These are phyloP conservation scores for Striga asiatica DNA, from an alignment of 257 asterid genomes.

Conservation along the genomic window DNA sequence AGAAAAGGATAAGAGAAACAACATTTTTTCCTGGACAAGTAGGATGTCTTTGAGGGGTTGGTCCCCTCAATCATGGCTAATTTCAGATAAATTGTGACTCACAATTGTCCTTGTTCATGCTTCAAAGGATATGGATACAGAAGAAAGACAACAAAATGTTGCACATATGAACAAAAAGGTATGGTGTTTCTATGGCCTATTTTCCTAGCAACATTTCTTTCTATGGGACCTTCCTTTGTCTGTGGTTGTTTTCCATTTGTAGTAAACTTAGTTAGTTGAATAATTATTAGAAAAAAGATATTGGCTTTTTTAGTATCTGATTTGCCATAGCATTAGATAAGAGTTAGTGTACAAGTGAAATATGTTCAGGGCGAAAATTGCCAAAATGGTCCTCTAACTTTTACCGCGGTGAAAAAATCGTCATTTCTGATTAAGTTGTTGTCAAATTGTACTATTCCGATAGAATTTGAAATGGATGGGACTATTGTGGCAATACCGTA, in stretches of 20 bases:
- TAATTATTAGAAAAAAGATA: too few species aligned
- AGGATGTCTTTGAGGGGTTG: conserved; percentile 25
- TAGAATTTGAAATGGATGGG: too few species aligned
- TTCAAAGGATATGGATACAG: conserved; percentile 10
- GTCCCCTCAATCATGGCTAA: conserved; percentile 37
- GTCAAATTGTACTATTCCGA: too few species aligned
- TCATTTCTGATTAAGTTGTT: too few species aligned
- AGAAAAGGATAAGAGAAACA: conserved; percentile 14
- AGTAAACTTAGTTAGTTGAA: too few species aligned
- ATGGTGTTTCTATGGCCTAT: conserved; percentile 18
- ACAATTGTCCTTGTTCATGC: conserved; percentile 7
- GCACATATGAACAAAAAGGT: conserved; percentile 20
- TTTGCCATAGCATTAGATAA: too few species aligned
- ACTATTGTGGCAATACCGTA: too few species aligned
- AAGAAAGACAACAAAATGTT: conserved; percentile 6
- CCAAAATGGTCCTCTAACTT: too few species aligned
- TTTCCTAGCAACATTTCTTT: conserved; percentile 15
- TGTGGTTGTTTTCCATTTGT: conserved; percentile 11
- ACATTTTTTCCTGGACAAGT: conserved; percentile 32
- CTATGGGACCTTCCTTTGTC: conserved; percentile 31
- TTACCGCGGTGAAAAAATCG: too few species aligned
- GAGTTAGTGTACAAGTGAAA: too few species aligned
- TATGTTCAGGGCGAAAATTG: too few species aligned
- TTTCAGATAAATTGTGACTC: conserved; percentile 5
- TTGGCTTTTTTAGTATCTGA: too few species aligned